Base-by-base conservation (phyloP, 805 yeast species). In the Yamadazyma phyllophila region DNA sequence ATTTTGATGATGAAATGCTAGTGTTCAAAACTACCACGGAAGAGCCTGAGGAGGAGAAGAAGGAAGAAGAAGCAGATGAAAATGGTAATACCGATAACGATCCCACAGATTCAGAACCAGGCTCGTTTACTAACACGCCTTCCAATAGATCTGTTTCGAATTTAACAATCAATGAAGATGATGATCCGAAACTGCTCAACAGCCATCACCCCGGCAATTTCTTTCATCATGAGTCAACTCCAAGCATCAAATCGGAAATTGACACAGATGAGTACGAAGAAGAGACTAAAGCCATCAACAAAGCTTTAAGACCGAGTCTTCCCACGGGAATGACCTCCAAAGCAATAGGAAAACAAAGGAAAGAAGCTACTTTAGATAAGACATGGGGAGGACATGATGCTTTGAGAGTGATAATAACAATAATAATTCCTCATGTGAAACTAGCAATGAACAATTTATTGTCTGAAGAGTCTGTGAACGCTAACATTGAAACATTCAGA, bases 291-390 rank as follows among this genome's bases (percentile, higher is more conserved):
- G 69, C 58, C n/a, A 65, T 69, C 31, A 73, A 70, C 31, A 63
- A 57, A 30, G 67, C 73, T 4, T 59, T 79, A 41, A 60, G 78
- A 44, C 81, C 86, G 5, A 67, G 60, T 20, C 74, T 71, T 10
- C 85, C 84, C 4, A 60, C 71, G 1, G 88, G 88, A 2, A 81
- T 83, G 87, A 78, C 87, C 0, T 54, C 58, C 13, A 76, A 69
- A 41, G 81, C 84, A 1, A 73, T 71, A 37, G 77, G 78, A 12
- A 83, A 83, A 50, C 62, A 71, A 27, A 80, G 82, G 0, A 62
- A 63, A 31, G 75, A 76, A 48, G 71, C 77, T 2, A 73, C 83
- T 2, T 56, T 83, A 34, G 66, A 68, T 26, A 58, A 69, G 38
- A 67, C 78, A 0, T 80, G 88, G 87, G 74, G 80, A 14, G 87